Conservation (phyloP, 495 filamentous ascomycete species). For the Trichoderma asperelloides region DNA sequence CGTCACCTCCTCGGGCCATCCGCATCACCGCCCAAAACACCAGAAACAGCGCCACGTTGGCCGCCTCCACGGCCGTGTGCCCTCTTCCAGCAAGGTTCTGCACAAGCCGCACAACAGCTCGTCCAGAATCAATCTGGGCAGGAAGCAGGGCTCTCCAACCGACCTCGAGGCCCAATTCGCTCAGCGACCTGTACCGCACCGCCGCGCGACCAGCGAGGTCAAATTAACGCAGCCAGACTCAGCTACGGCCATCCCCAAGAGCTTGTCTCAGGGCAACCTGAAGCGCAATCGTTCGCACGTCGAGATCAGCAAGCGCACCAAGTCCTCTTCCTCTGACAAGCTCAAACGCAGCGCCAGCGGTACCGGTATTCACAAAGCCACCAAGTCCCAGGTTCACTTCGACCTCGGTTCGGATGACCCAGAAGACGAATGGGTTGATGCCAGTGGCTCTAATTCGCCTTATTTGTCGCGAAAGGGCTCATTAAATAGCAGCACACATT, state of each 20-base stretch:
- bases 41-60: slow-evolving; percentile 28
- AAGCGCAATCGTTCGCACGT: slow-evolving; percentile 42
- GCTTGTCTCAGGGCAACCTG: slow-evolving; percentile 34
- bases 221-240: slow-evolving; percentile 28
- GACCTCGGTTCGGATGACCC: slow-evolving; percentile 39
- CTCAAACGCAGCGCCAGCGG: slow-evolving; percentile 35
- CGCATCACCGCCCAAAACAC: background rate
- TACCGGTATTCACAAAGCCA: slow-evolving; percentile 13
- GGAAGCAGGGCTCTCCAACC: slow-evolving; percentile 11
- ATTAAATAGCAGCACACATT: slow-evolving; percentile 29
- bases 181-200: slow-evolving; percentile 27
- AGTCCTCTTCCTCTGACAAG: slow-evolving; percentile 34
- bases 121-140: slow-evolving; percentile 15
- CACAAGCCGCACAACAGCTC: slow-evolving; percentile 33
- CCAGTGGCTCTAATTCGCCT: slow-evolving; percentile 45
- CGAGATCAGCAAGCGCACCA: slow-evolving; percentile 38
- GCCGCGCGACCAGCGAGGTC: slow-evolving; percentile 35
- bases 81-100: slow-evolving; percentile 34
- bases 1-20: slow-evolving; percentile 26
- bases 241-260: slow-evolving; percentile 34
- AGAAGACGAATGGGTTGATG: slow-evolving; percentile 48
- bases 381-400: slow-evolving; percentile 39
- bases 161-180: slow-evolving; percentile 29
- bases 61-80: slow-evolving; percentile 32
- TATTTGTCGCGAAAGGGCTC: slow-evolving; percentile 42